These are phyloP conservation scores for Penicillium frequentans DNA, from an alignment of 2,329 filamentous ascomycete species.

Conservation along the genomic window DNA sequence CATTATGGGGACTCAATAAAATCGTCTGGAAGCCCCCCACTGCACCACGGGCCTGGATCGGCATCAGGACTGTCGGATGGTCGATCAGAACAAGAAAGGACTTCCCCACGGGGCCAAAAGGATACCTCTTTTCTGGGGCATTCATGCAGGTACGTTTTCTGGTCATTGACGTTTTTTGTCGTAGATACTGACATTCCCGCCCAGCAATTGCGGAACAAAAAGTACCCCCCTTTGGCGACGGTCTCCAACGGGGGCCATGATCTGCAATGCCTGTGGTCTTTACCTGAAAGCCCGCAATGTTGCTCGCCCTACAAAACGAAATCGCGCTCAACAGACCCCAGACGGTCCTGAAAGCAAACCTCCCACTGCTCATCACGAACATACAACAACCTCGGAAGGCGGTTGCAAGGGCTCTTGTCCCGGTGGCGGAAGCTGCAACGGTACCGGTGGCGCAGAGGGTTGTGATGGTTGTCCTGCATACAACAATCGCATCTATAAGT, in stretches of 20 bases:
- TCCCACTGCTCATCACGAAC: constrained; percentile 33
- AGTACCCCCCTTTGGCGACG: constrained; percentile 92
- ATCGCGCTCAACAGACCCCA: constrained; percentile 58
- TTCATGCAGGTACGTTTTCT: constrained; percentile 40
- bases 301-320: constrained; percentile 83
- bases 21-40: constrained; percentile 15
- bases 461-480: constrained; percentile 96
- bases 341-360: constrained; percentile 24
- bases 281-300: constrained; percentile 94
- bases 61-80: constrained; percentile 17
- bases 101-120: constrained; percentile 38
- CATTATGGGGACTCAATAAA: constrained; percentile 22
- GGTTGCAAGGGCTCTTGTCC: constrained; percentile 80
- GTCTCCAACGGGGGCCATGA: constrained; percentile 88
- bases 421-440: constrained; percentile 91
- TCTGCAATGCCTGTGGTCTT: constrained; percentile 95
- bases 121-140: constrained; percentile 42
- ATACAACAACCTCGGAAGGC: constrained; percentile 27
- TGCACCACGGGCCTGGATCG: constrained; percentile 17
- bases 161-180: neutral
- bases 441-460: constrained; percentile 90
- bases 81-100: constrained; percentile 19
- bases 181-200: constrained; percentile 8
- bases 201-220: constrained; percentile 93
- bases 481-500: constrained; percentile 94